A percentile compares a stretch with the other conserved stretches of the same genome.
phyloP scores from a whole-genome alignment of 805 yeast genomes.

The Myxozyma sirexii region DNA sequence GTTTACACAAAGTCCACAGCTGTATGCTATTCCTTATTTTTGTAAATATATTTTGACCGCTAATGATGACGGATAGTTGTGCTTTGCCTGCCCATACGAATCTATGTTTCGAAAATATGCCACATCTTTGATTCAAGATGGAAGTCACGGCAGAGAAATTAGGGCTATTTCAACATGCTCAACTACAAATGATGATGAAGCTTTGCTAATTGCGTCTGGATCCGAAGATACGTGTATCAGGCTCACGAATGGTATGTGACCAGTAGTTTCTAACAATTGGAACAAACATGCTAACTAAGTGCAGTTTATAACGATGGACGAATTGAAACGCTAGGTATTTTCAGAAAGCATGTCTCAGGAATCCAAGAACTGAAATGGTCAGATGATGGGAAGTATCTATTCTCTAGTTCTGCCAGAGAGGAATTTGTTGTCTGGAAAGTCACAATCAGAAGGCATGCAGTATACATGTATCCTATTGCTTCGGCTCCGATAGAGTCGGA shows the following conservation, averaged over 20 bases:
- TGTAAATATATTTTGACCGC: not conserved
- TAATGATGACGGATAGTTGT: slow-evolving; percentile 18
- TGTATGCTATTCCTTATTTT: slow-evolving; percentile 1
- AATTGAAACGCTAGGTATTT: slow-evolving; percentile 57
- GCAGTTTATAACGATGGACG: slow-evolving; percentile 45
- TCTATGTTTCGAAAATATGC: not conserved
- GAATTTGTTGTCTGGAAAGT: slow-evolving; percentile 83
- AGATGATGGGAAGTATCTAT: slow-evolving; percentile 43
- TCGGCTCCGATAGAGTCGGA: slow-evolving; percentile 58
- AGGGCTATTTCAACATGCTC: slow-evolving; percentile 68
- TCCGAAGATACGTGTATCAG: slow-evolving; percentile 86
- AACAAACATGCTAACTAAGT: slow-evolving; percentile 10
- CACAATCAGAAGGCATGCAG: slow-evolving; percentile 43
- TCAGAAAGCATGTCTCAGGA: slow-evolving; percentile 86
- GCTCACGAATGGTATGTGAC: slow-evolving; percentile 43
- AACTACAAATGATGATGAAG: slow-evolving; percentile 38
- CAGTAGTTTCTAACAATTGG: no score
- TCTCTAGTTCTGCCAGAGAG: slow-evolving; percentile 72
- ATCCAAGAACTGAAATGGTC: slow-evolving; percentile 69
- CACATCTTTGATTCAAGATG: slow-evolving; percentile 49
- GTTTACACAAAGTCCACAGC: slow-evolving; percentile 58
- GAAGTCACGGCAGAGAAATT: slow-evolving; percentile 91
- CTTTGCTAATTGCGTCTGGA: slow-evolving; percentile 63
- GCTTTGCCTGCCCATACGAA: not conserved
- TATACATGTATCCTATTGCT: slow-evolving; percentile 54